These are phyloP conservation scores for Lactarius vividus DNA, from an alignment of 768 basidiomycete genomes.

Conservation along the genomic window DNA sequence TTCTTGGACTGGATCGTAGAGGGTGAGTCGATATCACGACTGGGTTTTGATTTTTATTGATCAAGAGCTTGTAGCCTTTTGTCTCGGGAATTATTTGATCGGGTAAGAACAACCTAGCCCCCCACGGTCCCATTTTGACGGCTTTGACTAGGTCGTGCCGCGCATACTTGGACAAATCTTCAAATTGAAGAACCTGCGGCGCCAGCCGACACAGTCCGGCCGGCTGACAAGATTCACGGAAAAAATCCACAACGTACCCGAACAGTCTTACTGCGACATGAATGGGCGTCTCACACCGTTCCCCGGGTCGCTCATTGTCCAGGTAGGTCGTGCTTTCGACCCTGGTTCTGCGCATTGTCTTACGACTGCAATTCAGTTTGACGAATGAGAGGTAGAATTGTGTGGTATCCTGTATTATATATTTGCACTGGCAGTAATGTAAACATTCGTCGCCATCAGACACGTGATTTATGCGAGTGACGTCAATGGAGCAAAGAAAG, in stretches of 20 bases:
- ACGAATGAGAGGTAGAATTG: neutral
- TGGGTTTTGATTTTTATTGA: neutral
- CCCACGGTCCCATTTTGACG: neutral
- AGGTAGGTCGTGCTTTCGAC: conserved; percentile 23
- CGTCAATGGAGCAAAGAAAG: neutral
- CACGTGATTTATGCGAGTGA: conserved; percentile 12
- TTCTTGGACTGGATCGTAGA: conserved; percentile 24
- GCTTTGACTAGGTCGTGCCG: conserved; percentile 20
- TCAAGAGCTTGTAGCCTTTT: conserved; percentile 16
- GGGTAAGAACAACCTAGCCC: neutral
- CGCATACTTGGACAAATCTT: conserved; percentile 24
- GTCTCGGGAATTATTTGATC: conserved; percentile 18
- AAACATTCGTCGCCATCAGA: neutral
- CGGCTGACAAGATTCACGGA: conserved; percentile 13
- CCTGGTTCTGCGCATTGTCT: neutral
- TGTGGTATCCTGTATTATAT: neutral
- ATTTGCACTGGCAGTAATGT: neutral
- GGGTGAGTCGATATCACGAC: conserved; percentile 14
- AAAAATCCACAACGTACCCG: conserved; percentile 5
- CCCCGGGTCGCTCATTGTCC: conserved; percentile 29
- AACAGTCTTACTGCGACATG: conserved; percentile 21
- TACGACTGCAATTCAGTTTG: conserved; percentile 7
- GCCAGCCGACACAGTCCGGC: conserved; percentile 25
- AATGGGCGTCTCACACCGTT: conserved; percentile 29
- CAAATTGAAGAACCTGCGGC: conserved; percentile 25